phyloP scores from a whole-genome alignment of 2,329 filamentous ascomycete species.

The Neonectria coccinea region DNA sequence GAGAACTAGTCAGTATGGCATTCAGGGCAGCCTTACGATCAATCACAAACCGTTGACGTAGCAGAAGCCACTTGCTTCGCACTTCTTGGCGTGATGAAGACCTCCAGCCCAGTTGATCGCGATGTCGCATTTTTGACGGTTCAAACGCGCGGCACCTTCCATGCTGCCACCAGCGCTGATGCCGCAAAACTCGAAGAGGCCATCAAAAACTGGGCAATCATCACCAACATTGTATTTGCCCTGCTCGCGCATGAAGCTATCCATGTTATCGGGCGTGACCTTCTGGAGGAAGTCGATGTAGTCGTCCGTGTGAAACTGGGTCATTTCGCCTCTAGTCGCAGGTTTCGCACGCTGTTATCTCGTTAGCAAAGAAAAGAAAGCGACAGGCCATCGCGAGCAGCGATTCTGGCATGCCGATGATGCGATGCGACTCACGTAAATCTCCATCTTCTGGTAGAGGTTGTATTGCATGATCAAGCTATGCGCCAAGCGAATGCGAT shows the following conservation, averaged over 20 bases:
- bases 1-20: conserved; percentile 36
- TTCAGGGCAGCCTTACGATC: not conserved
- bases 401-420: conserved; percentile 1
- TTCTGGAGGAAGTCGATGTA: conserved; percentile 96
- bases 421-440: conserved; percentile 76
- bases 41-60: conserved; percentile 86
- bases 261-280: conserved; percentile 99
- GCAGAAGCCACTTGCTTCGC: conserved; percentile 95
- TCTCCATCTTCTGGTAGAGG: conserved; percentile 95
- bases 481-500: conserved; percentile 93
- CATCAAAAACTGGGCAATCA: conserved; percentile 97
- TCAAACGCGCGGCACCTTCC: conserved; percentile 90
- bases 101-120: conserved; percentile 99
- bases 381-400: not conserved
- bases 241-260: conserved; percentile 90
- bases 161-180: conserved; percentile 95
- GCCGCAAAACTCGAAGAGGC: conserved; percentile 95
- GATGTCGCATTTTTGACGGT: conserved; percentile 93
- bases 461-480: conserved; percentile 97
- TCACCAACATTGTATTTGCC: conserved; percentile 95
- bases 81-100: conserved; percentile 97
- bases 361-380: conserved; percentile 47
- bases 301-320: conserved; percentile 92
- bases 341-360: conserved; percentile 78
- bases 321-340: conserved; percentile 89